Evolutionary conservation across 257 asterid genomes (phyloP).

Genomic region (Solanum medicagineum): DNA sequence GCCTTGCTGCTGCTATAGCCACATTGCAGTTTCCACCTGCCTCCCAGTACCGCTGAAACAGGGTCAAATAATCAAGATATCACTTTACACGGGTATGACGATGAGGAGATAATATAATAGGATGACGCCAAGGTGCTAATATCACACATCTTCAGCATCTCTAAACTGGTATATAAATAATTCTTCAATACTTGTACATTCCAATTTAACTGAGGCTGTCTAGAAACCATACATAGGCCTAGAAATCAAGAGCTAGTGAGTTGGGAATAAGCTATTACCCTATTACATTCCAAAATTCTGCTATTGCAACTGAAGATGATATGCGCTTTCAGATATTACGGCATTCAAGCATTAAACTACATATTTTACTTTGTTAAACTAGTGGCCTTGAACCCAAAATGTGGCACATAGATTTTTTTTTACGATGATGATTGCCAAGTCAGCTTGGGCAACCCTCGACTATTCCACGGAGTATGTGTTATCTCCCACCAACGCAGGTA

Average conservation of each 20-base stretch:
- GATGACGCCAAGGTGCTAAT: not conserved
- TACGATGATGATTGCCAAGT: not conserved
- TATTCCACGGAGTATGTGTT: not conserved
- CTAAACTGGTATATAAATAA: not conserved
- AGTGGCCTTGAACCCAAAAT: not conserved
- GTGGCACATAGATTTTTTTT: not conserved
- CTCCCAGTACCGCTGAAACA: conserved; percentile 73
- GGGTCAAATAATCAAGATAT: conserved; percentile 8
- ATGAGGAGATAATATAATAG: not conserved
- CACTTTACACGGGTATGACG: not conserved
- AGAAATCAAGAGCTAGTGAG: not conserved
- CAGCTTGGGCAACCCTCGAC: not conserved
- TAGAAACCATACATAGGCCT: not conserved
- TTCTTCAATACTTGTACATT: not conserved
- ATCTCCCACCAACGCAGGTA: not conserved
- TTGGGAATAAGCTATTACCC: not conserved
- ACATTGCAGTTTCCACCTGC: conserved; percentile 98
- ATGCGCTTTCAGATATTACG: not conserved
- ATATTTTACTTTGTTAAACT: not conserved
- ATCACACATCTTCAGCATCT: not conserved
- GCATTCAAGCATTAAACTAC: not conserved
- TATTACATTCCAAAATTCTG: not conserved
- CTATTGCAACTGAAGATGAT: not conserved
- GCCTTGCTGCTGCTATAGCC: conserved; percentile 96
- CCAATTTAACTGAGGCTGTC: not conserved